These are phyloP conservation scores for Quercus tomentella DNA, from an alignment of 331 rosid genomes.

Conservation along the genomic window DNA sequence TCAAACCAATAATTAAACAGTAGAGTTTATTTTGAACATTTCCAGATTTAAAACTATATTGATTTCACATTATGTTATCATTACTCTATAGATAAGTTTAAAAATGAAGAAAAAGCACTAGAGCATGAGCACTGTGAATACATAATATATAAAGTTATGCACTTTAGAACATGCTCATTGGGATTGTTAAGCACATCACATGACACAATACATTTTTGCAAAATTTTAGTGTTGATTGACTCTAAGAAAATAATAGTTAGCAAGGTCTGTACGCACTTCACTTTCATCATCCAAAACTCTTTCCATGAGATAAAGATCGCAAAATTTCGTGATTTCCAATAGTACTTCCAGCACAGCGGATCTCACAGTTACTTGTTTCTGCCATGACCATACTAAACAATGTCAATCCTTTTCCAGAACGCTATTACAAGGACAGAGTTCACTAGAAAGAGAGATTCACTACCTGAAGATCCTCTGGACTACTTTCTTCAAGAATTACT, in stretches of 20 bases:
- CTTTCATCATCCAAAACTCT: slow-evolving; percentile 86
- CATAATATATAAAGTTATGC: background rate
- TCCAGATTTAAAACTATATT: background rate
- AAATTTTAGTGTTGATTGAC: background rate
- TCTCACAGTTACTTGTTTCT: slow-evolving; percentile 82
- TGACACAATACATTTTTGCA: background rate
- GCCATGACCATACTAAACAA: slow-evolving; percentile 33
- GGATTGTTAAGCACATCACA: background rate
- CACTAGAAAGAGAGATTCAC: slow-evolving; percentile 28
- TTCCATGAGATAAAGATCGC: slow-evolving; percentile 97
- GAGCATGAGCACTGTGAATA: background rate
- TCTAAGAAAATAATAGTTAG: background rate
- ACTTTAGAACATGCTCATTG: background rate
- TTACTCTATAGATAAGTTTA: background rate
- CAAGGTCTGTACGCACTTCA: slow-evolving; percentile 53
- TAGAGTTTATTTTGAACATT: slow-evolving; percentile 8
- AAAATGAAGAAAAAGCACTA: background rate
- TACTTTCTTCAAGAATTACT: slow-evolving; percentile 80
- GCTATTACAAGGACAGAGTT: slow-evolving; percentile 14
- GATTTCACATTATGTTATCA: background rate
- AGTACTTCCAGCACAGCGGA: slow-evolving; percentile 82
- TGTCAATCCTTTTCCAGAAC: slow-evolving; percentile 14
- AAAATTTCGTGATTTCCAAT: slow-evolving; percentile 78
- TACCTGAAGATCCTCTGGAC: slow-evolving; percentile 94
- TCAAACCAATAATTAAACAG: slow-evolving; percentile 8